These are phyloP conservation scores for Lepidium sativum DNA, from an alignment of 345 rosid genomes.

Conservation along the genomic window DNA sequence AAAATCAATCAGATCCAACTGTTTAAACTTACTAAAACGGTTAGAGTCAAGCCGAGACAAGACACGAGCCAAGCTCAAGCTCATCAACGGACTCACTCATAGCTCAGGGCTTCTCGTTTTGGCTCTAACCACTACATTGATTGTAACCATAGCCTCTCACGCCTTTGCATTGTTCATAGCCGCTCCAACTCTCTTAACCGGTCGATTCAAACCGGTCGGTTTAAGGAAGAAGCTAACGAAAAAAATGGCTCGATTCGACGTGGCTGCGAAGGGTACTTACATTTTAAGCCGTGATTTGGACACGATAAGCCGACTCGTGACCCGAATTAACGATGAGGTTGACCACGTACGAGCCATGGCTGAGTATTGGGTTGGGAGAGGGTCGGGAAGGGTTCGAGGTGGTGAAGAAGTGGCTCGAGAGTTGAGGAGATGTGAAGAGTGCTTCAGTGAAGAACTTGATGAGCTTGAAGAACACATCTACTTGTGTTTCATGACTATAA, in stretches of 20 bases:
- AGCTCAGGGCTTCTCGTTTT: constrained; percentile 54
- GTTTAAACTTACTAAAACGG: constrained; percentile 38
- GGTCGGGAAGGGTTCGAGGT: constrained; percentile 37
- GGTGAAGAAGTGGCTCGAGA: constrained; percentile 45
- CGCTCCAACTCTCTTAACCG: constrained; percentile 41
- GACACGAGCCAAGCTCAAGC: constrained; percentile 36
- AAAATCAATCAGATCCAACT: constrained; percentile 26
- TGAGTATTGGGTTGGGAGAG: constrained; percentile 45
- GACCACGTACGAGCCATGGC: constrained; percentile 45
- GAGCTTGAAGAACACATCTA: constrained; percentile 80
- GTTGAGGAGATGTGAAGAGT: constrained; percentile 36
- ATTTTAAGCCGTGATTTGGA: constrained; percentile 63
- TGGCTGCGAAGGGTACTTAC: constrained; percentile 79
- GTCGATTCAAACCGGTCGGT: constrained; percentile 29
- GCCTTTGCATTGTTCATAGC: constrained; percentile 62
- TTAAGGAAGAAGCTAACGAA: constrained; percentile 33
- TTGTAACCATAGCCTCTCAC: constrained; percentile 53
- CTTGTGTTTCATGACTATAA: constrained; percentile 73
- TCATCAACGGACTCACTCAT: constrained; percentile 31
- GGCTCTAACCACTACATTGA: constrained; percentile 53
- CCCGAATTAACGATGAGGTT: constrained; percentile 51
- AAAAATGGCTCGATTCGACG: constrained; percentile 43
- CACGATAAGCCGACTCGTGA: constrained; percentile 55
- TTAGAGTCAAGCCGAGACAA: constrained; percentile 49
- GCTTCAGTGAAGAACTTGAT: constrained; percentile 52